Percentiles rank a stretch among this genome's conserved stretches.
phyloP scores from a whole-genome alignment of 805 yeast species.

The Saccharomycopsis vini region DNA sequence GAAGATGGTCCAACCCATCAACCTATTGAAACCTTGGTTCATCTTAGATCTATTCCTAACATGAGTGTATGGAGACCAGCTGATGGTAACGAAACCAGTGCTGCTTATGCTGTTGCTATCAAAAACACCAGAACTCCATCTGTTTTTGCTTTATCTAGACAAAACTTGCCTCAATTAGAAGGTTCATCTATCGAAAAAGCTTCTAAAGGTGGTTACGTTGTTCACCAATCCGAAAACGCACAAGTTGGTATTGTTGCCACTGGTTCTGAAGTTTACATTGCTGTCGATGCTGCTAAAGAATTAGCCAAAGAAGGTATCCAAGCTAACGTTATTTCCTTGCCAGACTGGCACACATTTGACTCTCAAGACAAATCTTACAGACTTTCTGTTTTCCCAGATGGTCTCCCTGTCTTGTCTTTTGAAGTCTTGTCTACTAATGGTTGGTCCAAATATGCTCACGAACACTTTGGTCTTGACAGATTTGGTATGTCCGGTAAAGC shows the following conservation, averaged over 20 bases:
- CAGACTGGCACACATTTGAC: slow-evolving; percentile 89
- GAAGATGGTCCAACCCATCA: slow-evolving; percentile 94
- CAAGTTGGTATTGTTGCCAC: slow-evolving; percentile 77
- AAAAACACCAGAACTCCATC: slow-evolving; percentile 59
- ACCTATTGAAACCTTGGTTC: slow-evolving; percentile 84
- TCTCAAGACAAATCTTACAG: slow-evolving; percentile 71
- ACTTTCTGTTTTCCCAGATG: slow-evolving; percentile 87
- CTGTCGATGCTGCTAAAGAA: slow-evolving; percentile 73
- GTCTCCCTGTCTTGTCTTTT: slow-evolving; percentile 84
- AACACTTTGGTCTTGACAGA: slow-evolving; percentile 89
- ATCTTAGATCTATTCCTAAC: slow-evolving; percentile 79
- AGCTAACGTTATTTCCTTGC: slow-evolving; percentile 82
- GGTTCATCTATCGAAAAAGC: slow-evolving; percentile 92
- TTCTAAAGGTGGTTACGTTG: slow-evolving; percentile 86
- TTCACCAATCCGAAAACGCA: slow-evolving; percentile 49
- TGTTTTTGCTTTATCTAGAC: slow-evolving; percentile 73
- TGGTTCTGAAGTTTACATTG: slow-evolving; percentile 87
- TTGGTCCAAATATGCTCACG: slow-evolving; percentile 94
- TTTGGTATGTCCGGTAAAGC: slow-evolving; percentile 97
- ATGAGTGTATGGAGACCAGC: slow-evolving; percentile 87
- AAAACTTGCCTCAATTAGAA: slow-evolving; percentile 84
- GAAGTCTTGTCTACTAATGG: slow-evolving; percentile 90
- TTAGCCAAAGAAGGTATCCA: slow-evolving; percentile 58
- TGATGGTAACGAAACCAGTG: slow-evolving; percentile 83
- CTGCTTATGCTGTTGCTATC: slow-evolving; percentile 65